Evolutionary conservation across 768 basidiomycete species (phyloP).

Genomic region (Clitopilus hobsonii): DNA sequence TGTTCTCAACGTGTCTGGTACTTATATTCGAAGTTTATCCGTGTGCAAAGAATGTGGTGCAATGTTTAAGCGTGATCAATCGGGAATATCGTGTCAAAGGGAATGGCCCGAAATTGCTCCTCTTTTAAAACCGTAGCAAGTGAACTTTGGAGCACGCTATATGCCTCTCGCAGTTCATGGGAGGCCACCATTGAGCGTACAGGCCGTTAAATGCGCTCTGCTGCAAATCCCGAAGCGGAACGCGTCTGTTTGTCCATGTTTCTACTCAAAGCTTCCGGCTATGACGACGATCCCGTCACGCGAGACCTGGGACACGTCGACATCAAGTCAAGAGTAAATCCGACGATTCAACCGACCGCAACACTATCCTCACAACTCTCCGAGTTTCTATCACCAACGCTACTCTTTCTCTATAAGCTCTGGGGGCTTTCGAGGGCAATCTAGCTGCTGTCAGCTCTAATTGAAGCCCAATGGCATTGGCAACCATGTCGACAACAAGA

Average conservation of each 20-base stretch:
- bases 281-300: neutral
- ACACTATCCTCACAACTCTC: neutral
- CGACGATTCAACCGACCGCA: slow-evolving; percentile 1
- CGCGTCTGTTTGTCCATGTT: neutral
- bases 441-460: too few species aligned
- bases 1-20: too few species aligned
- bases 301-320: neutral
- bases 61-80: neutral
- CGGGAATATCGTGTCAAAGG: neutral
- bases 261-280: neutral
- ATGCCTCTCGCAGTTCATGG: too few species aligned
- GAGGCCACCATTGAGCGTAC: too few species aligned
- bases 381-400: neutral
- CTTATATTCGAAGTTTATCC: neutral
- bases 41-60: neutral
- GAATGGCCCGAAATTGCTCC: neutral
- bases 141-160: too few species aligned
- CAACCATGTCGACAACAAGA: neutral
- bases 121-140: too few species aligned
- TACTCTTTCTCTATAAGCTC: neutral
- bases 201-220: neutral
- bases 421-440: too few species aligned
- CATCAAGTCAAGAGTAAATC: neutral
- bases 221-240: neutral
- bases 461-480: too few species aligned